Percentiles rank a stretch among this genome's conserved stretches.
These are phyloP conservation scores for Pulicaria dysenterica DNA, from an alignment of 129 eudicot genomes.

Conservation along the genomic window DNA sequence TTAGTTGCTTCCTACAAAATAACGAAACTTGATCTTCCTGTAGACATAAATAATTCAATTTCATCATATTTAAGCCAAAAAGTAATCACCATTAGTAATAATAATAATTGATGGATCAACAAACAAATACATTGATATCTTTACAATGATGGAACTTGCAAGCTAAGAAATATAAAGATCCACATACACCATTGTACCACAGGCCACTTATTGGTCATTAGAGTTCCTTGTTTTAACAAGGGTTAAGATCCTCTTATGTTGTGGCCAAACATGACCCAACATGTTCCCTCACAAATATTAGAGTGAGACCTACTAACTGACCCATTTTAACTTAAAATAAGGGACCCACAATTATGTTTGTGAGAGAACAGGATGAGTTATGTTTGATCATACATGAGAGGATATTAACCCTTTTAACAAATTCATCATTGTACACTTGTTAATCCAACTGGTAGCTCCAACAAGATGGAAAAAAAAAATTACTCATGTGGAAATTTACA, in stretches of 20 bases:
- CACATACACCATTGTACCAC: background rate
- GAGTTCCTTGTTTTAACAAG: background rate
- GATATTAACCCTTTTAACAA: no score
- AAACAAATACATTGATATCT: background rate
- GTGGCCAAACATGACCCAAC: no score
- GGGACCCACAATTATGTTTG: no score
- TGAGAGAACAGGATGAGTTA: no score
- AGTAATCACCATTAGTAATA: background rate
- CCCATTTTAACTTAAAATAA: no score
- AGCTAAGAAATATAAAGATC: no score
- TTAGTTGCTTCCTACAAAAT: constrained; percentile 25
- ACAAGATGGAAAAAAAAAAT: background rate
- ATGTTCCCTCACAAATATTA: no score
- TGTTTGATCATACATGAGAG: no score
- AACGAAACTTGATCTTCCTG: constrained; percentile 30
- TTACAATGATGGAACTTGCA: no score
- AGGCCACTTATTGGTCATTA: background rate
- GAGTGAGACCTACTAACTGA: no score
- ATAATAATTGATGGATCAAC: background rate
- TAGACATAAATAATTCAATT: constrained; percentile 2
- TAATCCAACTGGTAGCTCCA: background rate
- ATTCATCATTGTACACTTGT: background rate
- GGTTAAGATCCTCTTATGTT: no score
- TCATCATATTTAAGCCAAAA: background rate
- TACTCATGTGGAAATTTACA: constrained; percentile 6